A percentile compares a stretch with the other conserved stretches of the same genome.
Conservation (phyloP, 2,329 filamentous ascomycete genomes). For the Scedosporium minutisporum region DNA sequence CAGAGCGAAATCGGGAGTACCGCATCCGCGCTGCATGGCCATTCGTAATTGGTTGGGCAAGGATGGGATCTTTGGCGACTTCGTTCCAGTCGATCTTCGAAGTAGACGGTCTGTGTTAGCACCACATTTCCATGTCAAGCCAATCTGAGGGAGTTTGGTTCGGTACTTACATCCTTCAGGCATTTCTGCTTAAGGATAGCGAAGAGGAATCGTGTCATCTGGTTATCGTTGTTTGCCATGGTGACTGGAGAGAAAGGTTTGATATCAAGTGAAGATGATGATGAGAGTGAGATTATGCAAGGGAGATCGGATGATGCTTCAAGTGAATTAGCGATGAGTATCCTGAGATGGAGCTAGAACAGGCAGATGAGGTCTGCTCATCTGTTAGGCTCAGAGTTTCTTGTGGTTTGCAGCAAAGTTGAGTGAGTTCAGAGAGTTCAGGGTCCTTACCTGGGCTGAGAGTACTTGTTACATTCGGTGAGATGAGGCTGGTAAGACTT, state of each 20-base stretch:
- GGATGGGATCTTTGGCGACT: conserved; percentile 44
- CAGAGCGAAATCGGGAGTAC: conserved; percentile 41
- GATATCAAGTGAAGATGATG: background rate
- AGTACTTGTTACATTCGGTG: conserved; percentile 34
- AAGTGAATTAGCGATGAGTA: background rate
- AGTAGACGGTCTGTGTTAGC: conserved; percentile 9
- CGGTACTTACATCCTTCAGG: conserved; percentile 45
- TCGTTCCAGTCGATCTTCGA: conserved; percentile 50
- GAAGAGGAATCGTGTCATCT: conserved; percentile 48
- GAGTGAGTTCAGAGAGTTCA: background rate
- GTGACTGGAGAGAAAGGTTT: conserved; percentile 12
- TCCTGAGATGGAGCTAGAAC: background rate
- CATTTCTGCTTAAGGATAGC: conserved; percentile 51
- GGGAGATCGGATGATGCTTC: background rate
- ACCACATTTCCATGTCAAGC: background rate
- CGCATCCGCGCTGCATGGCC: conserved; percentile 53
- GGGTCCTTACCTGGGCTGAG: conserved; percentile 16
- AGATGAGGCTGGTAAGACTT: conserved; percentile 29
- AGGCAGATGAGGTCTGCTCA: background rate
- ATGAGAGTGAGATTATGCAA: background rate
- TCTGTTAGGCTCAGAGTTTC: background rate
- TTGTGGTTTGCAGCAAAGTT: background rate
- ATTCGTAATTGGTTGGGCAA: conserved; percentile 45
- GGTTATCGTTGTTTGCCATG: conserved; percentile 48
- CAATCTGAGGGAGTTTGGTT: background rate